Percentiles rank a stretch among this genome's conserved stretches.
Conservation (phyloP, 257 asterid genomes). For the Solanum acaule region DNA sequence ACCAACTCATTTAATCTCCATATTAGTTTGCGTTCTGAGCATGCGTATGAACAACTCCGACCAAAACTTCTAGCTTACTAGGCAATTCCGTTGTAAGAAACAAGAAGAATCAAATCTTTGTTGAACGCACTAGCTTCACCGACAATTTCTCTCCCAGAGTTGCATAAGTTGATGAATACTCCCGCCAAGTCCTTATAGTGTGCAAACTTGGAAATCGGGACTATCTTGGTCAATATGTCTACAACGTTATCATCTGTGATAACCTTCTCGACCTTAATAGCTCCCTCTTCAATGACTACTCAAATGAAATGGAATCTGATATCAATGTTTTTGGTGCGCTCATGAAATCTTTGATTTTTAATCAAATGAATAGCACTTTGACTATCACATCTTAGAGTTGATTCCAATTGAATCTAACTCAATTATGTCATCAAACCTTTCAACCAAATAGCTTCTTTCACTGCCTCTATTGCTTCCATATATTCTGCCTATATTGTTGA, state of each 20-base stretch:
- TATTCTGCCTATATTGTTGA: too few relatives aligned
- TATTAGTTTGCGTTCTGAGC: too few relatives aligned
- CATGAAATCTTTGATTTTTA: too few relatives aligned
- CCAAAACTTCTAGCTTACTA: neutral
- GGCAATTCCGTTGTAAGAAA: neutral
- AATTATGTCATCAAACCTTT: neutral
- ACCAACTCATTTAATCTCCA: neutral
- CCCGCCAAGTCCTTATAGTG: neutral
- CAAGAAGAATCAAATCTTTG: neutral
- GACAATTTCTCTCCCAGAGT: neutral
- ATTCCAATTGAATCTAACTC: accelerated
- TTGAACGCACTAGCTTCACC: neutral
- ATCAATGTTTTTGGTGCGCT: neutral
- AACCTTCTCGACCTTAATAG: neutral
- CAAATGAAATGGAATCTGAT: neutral
- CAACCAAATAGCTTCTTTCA: neutral
- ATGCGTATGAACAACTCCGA: neutral
- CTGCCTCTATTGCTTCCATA: neutral
- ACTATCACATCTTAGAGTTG: neutral
- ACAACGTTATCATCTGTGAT: neutral
- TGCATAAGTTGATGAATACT: too few relatives aligned
- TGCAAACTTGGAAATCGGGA: neutral
- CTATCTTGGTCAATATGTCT: neutral
- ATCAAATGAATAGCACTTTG: neutral
- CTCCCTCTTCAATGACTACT: neutral